These are phyloP conservation scores for Candida khao-thaluensis DNA, from an alignment of 805 yeast genomes.

Conservation along the genomic window DNA sequence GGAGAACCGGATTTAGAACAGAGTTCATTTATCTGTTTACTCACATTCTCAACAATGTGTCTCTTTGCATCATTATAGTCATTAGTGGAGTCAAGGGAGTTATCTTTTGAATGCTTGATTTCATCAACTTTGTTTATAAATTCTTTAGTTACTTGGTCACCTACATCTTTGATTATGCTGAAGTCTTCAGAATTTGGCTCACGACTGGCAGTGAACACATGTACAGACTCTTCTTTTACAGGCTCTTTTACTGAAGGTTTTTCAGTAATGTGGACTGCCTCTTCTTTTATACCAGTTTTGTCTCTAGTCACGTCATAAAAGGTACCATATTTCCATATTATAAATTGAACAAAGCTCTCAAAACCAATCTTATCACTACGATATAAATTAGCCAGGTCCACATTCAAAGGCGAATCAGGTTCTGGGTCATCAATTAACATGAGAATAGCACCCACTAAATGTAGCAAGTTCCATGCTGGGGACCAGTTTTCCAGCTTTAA, in stretches of 20 bases:
- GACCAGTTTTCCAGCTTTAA: conserved; percentile 60
- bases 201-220: not conserved
- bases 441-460: conserved; percentile 56
- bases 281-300: conserved; percentile 4
- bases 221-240: not conserved
- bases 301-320: conserved; percentile 17
- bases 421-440: conserved; percentile 63
- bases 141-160: conserved; percentile 32
- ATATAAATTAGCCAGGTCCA: conserved; percentile 64
- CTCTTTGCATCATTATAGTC: conserved; percentile 23
- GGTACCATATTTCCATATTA: conserved; percentile 39
- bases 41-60: conserved; percentile 31
- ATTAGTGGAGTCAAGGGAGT: conserved; percentile 18
- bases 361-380: conserved; percentile 43
- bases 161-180: conserved; percentile 31
- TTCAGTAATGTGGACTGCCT: too few species aligned
- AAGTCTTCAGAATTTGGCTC: conserved; percentile 11
- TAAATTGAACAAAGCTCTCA: conserved; percentile 40
- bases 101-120: conserved; percentile 21
- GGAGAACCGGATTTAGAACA: conserved; percentile 20
- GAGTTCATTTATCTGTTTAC: conserved; percentile 27
- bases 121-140: conserved; percentile 33
- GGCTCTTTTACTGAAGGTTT: not conserved
- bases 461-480: conserved; percentile 68
- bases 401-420: conserved; percentile 68